Evolutionary conservation across 805 yeast species (phyloP).

Genomic region (Saturnispora mendoncae): DNA sequence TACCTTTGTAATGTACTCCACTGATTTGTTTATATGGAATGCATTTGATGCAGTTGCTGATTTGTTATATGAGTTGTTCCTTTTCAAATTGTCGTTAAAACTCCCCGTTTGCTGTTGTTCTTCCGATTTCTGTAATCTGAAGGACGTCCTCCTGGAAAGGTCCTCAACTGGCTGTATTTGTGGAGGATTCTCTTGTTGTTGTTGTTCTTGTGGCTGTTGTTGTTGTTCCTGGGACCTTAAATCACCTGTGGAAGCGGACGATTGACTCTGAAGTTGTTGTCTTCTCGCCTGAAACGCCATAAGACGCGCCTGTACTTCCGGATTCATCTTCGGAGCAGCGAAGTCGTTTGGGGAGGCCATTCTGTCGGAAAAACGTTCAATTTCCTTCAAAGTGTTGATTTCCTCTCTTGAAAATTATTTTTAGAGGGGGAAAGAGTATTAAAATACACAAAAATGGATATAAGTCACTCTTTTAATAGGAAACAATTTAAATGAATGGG

Average conservation of each 20-base stretch:
- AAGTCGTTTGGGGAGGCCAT: conserved; percentile 2
- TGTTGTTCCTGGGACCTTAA: background rate
- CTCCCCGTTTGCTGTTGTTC: background rate
- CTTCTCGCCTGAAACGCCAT: conserved; percentile 83
- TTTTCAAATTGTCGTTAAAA: conserved; percentile 2
- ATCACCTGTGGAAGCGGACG: conserved; percentile 4
- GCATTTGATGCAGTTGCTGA: conserved; percentile 1
- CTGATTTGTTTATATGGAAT: conserved; percentile 8
- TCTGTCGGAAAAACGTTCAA: too few species aligned
- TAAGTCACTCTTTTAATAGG: too few species aligned
- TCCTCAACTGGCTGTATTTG: conserved; percentile 15
- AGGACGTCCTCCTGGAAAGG: conserved; percentile 16
- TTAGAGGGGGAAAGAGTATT: too few species aligned
- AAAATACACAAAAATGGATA: too few species aligned
- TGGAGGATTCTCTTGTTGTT: conserved; percentile 10
- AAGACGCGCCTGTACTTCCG: conserved; percentile 80
- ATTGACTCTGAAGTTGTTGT: conserved; percentile 28
- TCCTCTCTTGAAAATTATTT: background rate
- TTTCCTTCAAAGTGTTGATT: too few species aligned
- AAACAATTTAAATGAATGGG: too few species aligned
- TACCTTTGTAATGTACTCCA: conserved; percentile 6
- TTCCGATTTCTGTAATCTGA: conserved; percentile 9
- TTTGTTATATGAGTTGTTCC: conserved; percentile 6
- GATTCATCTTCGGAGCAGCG: conserved; percentile 32
- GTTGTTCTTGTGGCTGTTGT: conserved; percentile 11